Base-by-base conservation (phyloP, 2,329 filamentous ascomycete species). In the Phaeosphaeria sp. region DNA sequence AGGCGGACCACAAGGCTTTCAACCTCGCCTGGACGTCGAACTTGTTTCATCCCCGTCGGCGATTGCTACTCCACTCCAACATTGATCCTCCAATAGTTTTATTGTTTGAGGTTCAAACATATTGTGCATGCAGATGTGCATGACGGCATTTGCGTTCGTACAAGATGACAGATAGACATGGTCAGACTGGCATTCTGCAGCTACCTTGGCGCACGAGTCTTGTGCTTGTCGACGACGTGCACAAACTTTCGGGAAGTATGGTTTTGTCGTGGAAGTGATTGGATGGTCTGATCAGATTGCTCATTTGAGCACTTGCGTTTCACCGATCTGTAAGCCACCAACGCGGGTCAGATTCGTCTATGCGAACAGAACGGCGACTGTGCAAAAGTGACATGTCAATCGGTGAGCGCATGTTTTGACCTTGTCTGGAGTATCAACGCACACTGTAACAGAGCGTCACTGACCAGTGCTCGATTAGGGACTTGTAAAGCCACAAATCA, bases 1-100 rank as follows among this genome's bases (percentile, higher is more conserved):
- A 59, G 56, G 53, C 61, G 53, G 51, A 61, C 58, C 21, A 22
- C 53, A 53, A 61, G 61, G 57, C 57, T 48, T 22, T 24, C 50
- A 24, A 46, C 21, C 17, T 46, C 44, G 30, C 9, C 7, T 46
- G 44, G 21, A 25, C 15, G 11, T 36, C 11, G 30, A 36, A 8
- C 18, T 44, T 44, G 42, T 44, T 44, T 44, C 42, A 42, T 4
- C 17, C 17, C 18, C 7, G 3, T 13, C 30, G 30, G 6, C 30
- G 30, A 36, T 20, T 21, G 17, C 15, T 36, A 33, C 30, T 44
- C 56, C 45, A 39, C 25, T 33, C 27, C 27, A n/a, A 39, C 30
- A 13, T 36, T 36, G 30, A 36, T 36, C 30, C 30, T 36, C 30
- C 30, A 36, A 13, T 36, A 36, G 30, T 36, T 13, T 36, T 13